Evolutionary conservation across 768 basidiomycete genomes (phyloP).

Genomic region (Pisolithus marmoratus): DNA sequence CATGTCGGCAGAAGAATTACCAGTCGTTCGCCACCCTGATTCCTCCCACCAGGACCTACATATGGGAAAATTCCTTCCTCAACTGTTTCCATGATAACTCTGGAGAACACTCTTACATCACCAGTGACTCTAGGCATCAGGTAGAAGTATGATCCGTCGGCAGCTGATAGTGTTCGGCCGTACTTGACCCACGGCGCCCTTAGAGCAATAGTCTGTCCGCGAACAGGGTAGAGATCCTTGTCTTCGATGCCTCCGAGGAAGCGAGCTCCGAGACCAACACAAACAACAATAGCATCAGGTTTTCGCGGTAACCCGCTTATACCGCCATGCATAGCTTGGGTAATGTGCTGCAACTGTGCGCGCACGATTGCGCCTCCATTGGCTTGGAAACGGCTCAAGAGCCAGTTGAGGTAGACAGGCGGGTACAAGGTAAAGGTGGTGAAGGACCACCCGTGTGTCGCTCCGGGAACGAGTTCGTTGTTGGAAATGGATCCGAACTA

Average conservation of each 20-base stretch:
- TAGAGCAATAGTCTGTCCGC: slow-evolving; percentile 42
- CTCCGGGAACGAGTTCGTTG: slow-evolving; percentile 36
- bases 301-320: slow-evolving; percentile 3
- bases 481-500: slow-evolving; percentile 35
- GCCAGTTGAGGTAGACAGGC: slow-evolving; percentile 56
- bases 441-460: slow-evolving; percentile 51
- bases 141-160: slow-evolving; percentile 29
- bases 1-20: slow-evolving; percentile 23
- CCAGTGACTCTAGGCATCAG: slow-evolving; percentile 33
- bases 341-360: slow-evolving; percentile 59
- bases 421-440: slow-evolving; percentile 66
- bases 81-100: not conserved
- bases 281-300: slow-evolving; percentile 52
- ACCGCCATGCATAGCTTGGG: slow-evolving; percentile 64
- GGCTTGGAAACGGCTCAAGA: slow-evolving; percentile 51
- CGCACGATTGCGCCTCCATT: slow-evolving; percentile 60
- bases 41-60: slow-evolving; percentile 54
- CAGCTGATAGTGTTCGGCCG: slow-evolving; percentile 27
- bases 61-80: not conserved
- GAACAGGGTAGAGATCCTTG: slow-evolving; percentile 39
- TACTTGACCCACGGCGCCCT: slow-evolving; percentile 45
- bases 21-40: slow-evolving; percentile 57
- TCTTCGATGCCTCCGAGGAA: slow-evolving; percentile 49
- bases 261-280: slow-evolving; percentile 59
- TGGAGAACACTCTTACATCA: slow-evolving; percentile 29